Conservation (phyloP, 75 land plant species). For the Chamaecyparis obtusa region DNA sequence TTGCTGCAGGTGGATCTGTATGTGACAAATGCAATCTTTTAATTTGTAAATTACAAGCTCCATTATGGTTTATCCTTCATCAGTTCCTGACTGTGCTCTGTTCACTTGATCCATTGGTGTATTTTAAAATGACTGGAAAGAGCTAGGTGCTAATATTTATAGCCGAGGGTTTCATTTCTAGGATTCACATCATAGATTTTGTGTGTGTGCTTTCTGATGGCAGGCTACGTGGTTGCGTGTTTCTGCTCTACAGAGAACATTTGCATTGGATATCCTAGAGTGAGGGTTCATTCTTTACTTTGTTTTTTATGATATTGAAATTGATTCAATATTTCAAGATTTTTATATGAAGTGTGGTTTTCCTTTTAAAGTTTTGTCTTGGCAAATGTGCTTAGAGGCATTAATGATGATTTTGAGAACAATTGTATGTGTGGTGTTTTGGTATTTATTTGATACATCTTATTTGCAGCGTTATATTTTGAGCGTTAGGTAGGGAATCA, state of each 20-base stretch:
- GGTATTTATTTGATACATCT: background rate
- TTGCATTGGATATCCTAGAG: conserved; percentile 97
- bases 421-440: background rate
- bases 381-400: background rate
- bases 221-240: conserved; percentile 90
- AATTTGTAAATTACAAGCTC: conserved; percentile 7
- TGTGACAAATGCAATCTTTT: conserved; percentile 26
- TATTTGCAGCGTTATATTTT: background rate
- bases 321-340: background rate
- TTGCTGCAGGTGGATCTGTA: conserved; percentile 99
- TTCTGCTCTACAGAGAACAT: conserved; percentile 68
- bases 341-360: background rate
- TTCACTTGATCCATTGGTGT: background rate
- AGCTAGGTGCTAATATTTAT: background rate
- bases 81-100: background rate
- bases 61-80: background rate
- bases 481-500: background rate
- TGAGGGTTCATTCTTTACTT: conserved; percentile 27
- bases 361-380: background rate
- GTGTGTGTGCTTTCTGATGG: conserved; percentile 5
- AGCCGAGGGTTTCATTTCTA: background rate
- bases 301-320: background rate
- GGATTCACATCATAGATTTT: background rate
- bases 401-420: background rate
- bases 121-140: background rate